phyloP scores from a whole-genome alignment of 768 basidiomycete genomes.

The Trametes coccinea region DNA sequence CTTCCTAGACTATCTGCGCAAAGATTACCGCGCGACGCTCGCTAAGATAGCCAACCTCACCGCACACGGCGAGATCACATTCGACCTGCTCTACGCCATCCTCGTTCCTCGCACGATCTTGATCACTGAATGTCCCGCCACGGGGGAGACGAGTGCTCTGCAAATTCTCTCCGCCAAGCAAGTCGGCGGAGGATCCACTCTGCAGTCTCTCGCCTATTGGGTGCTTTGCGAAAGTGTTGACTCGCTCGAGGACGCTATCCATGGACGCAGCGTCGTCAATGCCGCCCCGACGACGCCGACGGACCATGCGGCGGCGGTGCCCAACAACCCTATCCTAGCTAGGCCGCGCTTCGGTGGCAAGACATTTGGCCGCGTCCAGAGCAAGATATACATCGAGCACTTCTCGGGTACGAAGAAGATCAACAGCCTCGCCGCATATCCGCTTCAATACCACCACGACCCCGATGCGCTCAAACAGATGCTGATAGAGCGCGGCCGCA shows the following conservation, averaged over 20 bases:
- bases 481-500: slow-evolving; percentile 49
- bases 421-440: slow-evolving; percentile 50
- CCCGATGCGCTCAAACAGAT: slow-evolving; percentile 39
- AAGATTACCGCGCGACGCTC: slow-evolving; percentile 52
- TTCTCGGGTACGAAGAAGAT: slow-evolving; percentile 56
- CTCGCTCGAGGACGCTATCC: slow-evolving; percentile 6
- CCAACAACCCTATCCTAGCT: not conserved
- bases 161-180: slow-evolving; percentile 41
- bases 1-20: slow-evolving; percentile 45
- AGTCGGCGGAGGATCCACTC: slow-evolving; percentile 4
- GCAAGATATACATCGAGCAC: slow-evolving; percentile 15
- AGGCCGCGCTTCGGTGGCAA: slow-evolving; percentile 11
- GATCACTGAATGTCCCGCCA: slow-evolving; percentile 53
- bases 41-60: slow-evolving; percentile 50
- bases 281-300: slow-evolving; percentile 1
- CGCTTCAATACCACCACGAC: slow-evolving; percentile 49
- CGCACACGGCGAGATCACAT: slow-evolving; percentile 58
- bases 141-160: slow-evolving; percentile 56
- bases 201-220: not conserved
- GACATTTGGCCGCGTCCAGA: slow-evolving; percentile 37
- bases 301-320: not conserved
- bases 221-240: slow-evolving; percentile 14
- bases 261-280: not conserved
- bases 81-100: slow-evolving; percentile 53
- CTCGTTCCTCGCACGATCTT: slow-evolving; percentile 53